A percentile compares a stretch with the other conserved stretches of the same genome.
phyloP scores from a whole-genome alignment of 2,329 filamentous ascomycete species.

The Penicillium sp. region DNA sequence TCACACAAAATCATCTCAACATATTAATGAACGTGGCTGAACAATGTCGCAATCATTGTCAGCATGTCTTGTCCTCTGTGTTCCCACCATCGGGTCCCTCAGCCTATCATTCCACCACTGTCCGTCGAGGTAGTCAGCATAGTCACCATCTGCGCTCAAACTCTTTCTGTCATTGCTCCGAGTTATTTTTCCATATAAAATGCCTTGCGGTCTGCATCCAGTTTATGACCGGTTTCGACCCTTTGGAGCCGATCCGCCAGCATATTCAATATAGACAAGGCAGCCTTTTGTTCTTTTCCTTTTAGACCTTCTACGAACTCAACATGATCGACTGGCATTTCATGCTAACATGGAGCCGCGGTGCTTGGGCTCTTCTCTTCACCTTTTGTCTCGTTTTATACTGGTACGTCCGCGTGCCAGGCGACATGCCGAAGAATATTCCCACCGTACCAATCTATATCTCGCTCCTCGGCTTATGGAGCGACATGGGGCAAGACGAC shows the following conservation, averaged over 20 bases:
- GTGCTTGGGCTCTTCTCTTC: constrained; percentile 4
- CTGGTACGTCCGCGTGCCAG: constrained; percentile 23
- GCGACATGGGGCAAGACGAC: constrained; percentile 23
- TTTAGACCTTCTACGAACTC: not conserved
- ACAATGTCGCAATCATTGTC: constrained; percentile 3
- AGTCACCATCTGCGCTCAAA: constrained; percentile 1
- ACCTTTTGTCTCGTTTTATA: constrained; percentile 10
- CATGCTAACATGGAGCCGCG: constrained; percentile 4
- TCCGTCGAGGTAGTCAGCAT: constrained; percentile 13
- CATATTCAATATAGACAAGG: not conserved
- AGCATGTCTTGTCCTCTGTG: constrained; percentile 10
- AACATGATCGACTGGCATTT: constrained; percentile 7
- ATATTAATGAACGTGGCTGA: not conserved
- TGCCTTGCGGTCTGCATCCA: too few species aligned
- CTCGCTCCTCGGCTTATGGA: constrained; percentile 23
- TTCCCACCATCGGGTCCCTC: not conserved
- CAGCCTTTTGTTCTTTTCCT: not conserved
- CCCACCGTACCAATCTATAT: constrained; percentile 25
- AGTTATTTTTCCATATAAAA: too few species aligned
- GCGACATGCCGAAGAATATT: constrained; percentile 17
- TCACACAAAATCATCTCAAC: constrained; percentile 1
- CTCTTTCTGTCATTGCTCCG: too few species aligned
- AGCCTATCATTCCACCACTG: not conserved
- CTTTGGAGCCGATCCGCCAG: too few species aligned
- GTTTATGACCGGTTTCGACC: too few species aligned